Evolutionary conservation across 2,329 filamentous ascomycete genomes (phyloP).

Genomic region (Penicillium sp.): DNA sequence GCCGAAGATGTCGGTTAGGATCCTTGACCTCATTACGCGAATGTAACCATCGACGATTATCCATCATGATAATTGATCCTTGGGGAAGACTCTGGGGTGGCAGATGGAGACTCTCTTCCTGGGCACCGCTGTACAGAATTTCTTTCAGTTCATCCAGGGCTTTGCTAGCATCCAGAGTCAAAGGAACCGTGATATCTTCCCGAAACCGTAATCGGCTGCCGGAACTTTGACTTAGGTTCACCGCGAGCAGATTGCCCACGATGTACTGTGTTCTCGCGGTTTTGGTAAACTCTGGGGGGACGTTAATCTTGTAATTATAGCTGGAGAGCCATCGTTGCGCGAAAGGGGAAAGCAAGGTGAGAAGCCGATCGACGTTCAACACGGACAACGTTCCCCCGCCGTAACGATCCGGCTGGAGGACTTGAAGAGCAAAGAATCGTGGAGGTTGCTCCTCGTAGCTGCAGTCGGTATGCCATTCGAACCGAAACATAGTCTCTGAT

Average conservation of each 20-base stretch:
- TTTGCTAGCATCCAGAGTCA: constrained; percentile 18
- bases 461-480: constrained; percentile 41
- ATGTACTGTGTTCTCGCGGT: not conserved
- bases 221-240: not conserved
- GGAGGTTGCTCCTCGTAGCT: constrained; percentile 35
- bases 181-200: constrained; percentile 24
- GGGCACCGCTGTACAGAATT: constrained; percentile 7
- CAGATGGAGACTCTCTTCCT: constrained; percentile 19
- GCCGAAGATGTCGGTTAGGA: constrained; percentile 4
- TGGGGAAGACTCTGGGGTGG: constrained; percentile 3
- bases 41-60: constrained; percentile 10
- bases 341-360: constrained; percentile 18
- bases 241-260: no score
- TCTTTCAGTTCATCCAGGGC: constrained; percentile 27
- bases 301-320: constrained; percentile 27
- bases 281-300: constrained; percentile 30
- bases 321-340: constrained; percentile 19
- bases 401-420: constrained; percentile 35
- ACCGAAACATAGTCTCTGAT: constrained; percentile 37
- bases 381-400: constrained; percentile 37
- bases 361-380: constrained; percentile 28
- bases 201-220: constrained; percentile 12
- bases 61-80: constrained; percentile 5
- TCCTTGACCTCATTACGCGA: constrained; percentile 4
- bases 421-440: constrained; percentile 37